Evolutionary conservation across 495 filamentous ascomycete genomes (phyloP).

Genomic region (Friedmanniomyces endolithicus): DNA sequence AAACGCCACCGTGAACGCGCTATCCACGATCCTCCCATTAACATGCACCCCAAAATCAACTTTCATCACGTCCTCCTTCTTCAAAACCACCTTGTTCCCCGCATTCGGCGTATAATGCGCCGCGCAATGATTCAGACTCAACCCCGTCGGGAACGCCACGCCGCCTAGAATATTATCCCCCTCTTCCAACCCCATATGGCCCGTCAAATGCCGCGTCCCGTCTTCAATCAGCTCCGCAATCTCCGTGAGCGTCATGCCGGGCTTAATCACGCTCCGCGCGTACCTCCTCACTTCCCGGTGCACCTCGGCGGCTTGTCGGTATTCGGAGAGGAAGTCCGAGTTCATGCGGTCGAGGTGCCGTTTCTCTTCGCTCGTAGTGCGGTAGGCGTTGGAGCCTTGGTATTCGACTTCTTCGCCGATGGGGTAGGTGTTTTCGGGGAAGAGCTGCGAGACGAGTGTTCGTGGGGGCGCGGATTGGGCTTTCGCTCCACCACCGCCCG

Average conservation of each 20-base stretch:
- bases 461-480: conserved; percentile 46
- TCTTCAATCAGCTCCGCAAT: conserved; percentile 52
- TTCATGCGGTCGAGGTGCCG: conserved; percentile 44
- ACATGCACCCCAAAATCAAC: conserved; percentile 57
- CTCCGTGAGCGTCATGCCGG: conserved; percentile 45
- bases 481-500: conserved; percentile 20
- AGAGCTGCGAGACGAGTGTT: conserved; percentile 40
- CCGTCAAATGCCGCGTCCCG: conserved; percentile 44
- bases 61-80: conserved; percentile 50
- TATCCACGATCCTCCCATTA: conserved; percentile 54
- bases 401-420: conserved; percentile 42
- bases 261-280: conserved; percentile 43
- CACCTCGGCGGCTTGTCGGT: conserved; percentile 48
- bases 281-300: conserved; percentile 51
- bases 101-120: conserved; percentile 55
- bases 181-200: conserved; percentile 45
- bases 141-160: conserved; percentile 52
- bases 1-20: conserved; percentile 51
- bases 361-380: conserved; percentile 48
- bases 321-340: conserved; percentile 44
- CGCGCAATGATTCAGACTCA: conserved; percentile 48
- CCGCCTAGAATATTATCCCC: conserved; percentile 46
- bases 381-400: conserved; percentile 39
- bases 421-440: conserved; percentile 40
- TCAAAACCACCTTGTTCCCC: conserved; percentile 45